Evolutionary conservation across 352 stramenopile genomes (phyloP).

Genomic region (Phytophthora nicotianae): DNA sequence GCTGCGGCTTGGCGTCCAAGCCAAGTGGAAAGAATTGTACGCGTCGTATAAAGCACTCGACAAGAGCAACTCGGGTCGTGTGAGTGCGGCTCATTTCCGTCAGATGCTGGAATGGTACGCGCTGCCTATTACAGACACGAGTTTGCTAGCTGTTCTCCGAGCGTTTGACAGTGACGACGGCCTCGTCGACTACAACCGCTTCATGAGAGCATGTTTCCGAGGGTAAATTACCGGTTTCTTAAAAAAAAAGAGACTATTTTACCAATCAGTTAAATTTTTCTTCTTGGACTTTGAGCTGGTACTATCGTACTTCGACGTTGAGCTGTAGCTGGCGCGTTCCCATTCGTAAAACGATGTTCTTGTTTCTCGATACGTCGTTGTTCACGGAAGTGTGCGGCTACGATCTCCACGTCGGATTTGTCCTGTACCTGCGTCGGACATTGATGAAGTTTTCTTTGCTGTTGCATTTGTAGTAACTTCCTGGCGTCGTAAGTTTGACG

Average conservation of each 20-base stretch:
- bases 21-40: slow-evolving; percentile 80
- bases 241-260: slow-evolving; percentile 20
- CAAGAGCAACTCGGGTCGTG: slow-evolving; percentile 52
- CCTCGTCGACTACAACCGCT: slow-evolving; percentile 75
- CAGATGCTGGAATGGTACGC: slow-evolving; percentile 80
- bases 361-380: slow-evolving; percentile 44
- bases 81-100: slow-evolving; percentile 68
- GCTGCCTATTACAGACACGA: slow-evolving; percentile 53
- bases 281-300: slow-evolving; percentile 14
- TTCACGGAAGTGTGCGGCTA: slow-evolving; percentile 54
- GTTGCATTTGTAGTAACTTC: slow-evolving; percentile 16
- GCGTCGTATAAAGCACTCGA: slow-evolving; percentile 69
- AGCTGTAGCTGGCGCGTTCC: slow-evolving; percentile 17
- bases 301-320: slow-evolving; percentile 6
- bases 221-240: slow-evolving; percentile 21
- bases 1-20: slow-evolving; percentile 56
- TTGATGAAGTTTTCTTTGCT: slow-evolving; percentile 4
- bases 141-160: slow-evolving; percentile 62
- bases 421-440: slow-evolving; percentile 13
- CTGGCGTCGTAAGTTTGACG: slow-evolving; percentile 24
- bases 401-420: slow-evolving; percentile 32
- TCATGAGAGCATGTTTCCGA: slow-evolving; percentile 68
- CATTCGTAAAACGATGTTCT: slow-evolving; percentile 39
- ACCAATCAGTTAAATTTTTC: slow-evolving; percentile 21
- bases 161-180: slow-evolving; percentile 69